Conservation (phyloP, 148 eudicot genomes). For the Bassia scoparia region DNA sequence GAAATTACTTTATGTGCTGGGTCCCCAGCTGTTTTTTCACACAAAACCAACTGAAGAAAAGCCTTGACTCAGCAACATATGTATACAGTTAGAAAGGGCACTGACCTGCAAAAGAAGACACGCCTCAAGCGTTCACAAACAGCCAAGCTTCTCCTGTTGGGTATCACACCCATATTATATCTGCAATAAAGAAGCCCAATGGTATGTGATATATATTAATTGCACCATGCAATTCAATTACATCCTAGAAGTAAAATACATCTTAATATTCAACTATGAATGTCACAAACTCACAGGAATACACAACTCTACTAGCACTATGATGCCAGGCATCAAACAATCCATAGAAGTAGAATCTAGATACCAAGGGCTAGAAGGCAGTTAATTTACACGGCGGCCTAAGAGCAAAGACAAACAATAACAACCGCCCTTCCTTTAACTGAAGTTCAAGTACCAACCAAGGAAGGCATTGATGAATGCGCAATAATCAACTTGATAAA, state of each 20-base stretch:
- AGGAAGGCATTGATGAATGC: not conserved
- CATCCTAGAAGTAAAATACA: too few species aligned
- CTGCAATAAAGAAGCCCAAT: constrained; percentile 34
- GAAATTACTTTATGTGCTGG: not conserved
- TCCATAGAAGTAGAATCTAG: not conserved
- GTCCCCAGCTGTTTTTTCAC: not conserved
- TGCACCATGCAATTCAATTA: too few species aligned
- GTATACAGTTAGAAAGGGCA: constrained; percentile 7
- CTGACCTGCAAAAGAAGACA: constrained; percentile 82
- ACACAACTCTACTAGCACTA: not conserved
- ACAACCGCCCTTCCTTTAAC: not conserved
- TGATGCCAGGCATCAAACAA: too few species aligned
- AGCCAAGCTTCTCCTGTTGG: constrained; percentile 71
- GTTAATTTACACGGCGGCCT: not conserved
- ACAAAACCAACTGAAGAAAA: not conserved
- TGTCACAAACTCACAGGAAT: not conserved
- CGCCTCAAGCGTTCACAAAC: constrained; percentile 67
- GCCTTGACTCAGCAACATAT: not conserved
- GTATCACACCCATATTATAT: constrained; percentile 87
- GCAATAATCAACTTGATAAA: not conserved
- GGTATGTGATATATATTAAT: not conserved
- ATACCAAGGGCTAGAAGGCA: not conserved
- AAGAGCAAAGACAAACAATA: not conserved
- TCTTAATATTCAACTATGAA: too few species aligned
- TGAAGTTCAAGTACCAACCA: not conserved